These are phyloP conservation scores for Astrephomene gubernaculifera DNA, from an alignment of 139 green algal species.

Conservation along the genomic window DNA sequence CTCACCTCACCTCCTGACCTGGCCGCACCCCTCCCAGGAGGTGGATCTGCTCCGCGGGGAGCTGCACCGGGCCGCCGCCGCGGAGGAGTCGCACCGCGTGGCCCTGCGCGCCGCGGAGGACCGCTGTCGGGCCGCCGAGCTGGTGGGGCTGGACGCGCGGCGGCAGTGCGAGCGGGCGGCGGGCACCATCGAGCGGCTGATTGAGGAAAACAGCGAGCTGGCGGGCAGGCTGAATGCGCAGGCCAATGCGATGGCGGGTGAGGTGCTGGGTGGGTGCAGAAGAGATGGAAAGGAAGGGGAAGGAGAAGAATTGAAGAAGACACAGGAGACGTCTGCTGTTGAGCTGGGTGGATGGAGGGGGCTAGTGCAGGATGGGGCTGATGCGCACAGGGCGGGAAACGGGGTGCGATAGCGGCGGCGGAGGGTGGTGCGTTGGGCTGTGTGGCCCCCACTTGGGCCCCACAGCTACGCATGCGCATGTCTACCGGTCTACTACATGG, in stretches of 20 bases:
- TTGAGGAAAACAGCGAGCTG: constrained; percentile 53
- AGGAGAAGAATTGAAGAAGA: no score
- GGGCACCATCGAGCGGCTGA: constrained; percentile 41
- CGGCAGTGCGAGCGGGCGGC: constrained; percentile 48
- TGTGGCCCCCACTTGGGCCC: no score
- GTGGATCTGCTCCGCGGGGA: constrained; percentile 16
- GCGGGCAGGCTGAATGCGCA: constrained; percentile 36
- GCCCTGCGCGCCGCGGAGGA: constrained; percentile 35
- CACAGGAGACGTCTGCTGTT: no score
- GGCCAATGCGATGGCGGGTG: constrained; percentile 18
- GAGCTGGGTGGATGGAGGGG: no score
- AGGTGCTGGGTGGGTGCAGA: no score
- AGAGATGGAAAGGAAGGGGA: no score
- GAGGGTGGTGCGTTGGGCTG: no score
- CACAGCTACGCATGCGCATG: no score
- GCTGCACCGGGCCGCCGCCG: not conserved
- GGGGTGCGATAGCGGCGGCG: no score
- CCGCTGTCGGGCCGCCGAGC: constrained; percentile 34
- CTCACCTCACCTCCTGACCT: not conserved
- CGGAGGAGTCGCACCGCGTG: constrained; percentile 26
- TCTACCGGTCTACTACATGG: no score
- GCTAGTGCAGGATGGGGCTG: no score
- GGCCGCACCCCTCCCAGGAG: constrained; percentile 34
- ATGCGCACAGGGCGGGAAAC: no score
- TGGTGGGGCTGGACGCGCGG: constrained; percentile 37